Evolutionary conservation across 768 basidiomycete species (phyloP).

Genomic region (Mycena kentingensis): DNA sequence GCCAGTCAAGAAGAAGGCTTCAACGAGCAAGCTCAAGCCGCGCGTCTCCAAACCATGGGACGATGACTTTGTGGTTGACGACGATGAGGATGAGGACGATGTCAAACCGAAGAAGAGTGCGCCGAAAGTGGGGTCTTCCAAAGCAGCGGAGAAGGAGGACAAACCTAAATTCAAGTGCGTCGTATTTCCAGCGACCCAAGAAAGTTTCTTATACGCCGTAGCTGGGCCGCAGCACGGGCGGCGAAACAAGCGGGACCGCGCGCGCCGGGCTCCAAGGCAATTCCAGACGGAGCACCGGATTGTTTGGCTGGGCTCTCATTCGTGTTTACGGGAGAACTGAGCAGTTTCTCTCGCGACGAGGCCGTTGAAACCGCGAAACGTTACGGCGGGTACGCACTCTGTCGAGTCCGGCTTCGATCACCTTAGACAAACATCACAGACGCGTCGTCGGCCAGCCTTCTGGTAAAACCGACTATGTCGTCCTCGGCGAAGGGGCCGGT

Average conservation of each 20-base stretch:
- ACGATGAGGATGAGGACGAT: slow-evolving; percentile 4
- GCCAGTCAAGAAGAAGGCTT: slow-evolving; percentile 6
- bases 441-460: slow-evolving; percentile 88
- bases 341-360: slow-evolving; percentile 85
- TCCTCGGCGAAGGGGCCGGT: slow-evolving; percentile 87
- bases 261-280: slow-evolving; percentile 68
- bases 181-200: not conserved
- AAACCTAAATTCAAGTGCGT: slow-evolving; percentile 29
- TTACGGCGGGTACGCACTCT: slow-evolving; percentile 77
- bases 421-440: slow-evolving; percentile 44
- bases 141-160: slow-evolving; percentile 11
- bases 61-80: slow-evolving; percentile 6
- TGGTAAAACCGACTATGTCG: slow-evolving; percentile 84
- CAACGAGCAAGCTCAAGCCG: slow-evolving; percentile 7
- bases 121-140: slow-evolving; percentile 16
- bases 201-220: slow-evolving; percentile 17
- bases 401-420: not conserved
- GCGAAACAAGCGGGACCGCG: slow-evolving; percentile 62
- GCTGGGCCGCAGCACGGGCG: slow-evolving; percentile 57
- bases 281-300: slow-evolving; percentile 70
- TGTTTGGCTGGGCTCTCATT: slow-evolving; percentile 86
- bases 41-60: slow-evolving; percentile 11
- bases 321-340: slow-evolving; percentile 94
- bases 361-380: slow-evolving; percentile 88
- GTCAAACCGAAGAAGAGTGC: slow-evolving; percentile 25